A percentile compares a stretch with the other conserved stretches of the same genome.
Evolutionary conservation across 1,284 basidiomycete species (phyloP).

Genomic region (Peniophora sp.): DNA sequence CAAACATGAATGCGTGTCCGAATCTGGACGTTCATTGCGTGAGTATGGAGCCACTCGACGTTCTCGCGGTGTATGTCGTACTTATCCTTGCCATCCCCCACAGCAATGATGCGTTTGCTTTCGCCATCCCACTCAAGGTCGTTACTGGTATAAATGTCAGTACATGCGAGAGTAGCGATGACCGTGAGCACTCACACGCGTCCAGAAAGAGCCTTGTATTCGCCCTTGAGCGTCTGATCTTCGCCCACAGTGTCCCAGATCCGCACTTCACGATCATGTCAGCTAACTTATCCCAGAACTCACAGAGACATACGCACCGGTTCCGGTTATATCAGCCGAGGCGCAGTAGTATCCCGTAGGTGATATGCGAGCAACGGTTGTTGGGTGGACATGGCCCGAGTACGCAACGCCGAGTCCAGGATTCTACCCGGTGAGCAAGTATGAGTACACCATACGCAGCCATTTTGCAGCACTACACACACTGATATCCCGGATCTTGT

Average conservation of each 20-base stretch:
- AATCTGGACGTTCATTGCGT: slow-evolving; percentile 40
- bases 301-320: slow-evolving; percentile 38
- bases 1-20: slow-evolving; percentile 83
- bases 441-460: background rate
- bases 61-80: slow-evolving; percentile 24
- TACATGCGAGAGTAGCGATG: background rate
- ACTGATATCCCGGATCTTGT: slow-evolving; percentile 55
- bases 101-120: slow-evolving; percentile 91
- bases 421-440: slow-evolving; percentile 32
- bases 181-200: slow-evolving; percentile 52
- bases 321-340: slow-evolving; percentile 76
- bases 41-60: background rate
- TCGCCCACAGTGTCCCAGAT: slow-evolving; percentile 93
- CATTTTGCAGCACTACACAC: slow-evolving; percentile 21
- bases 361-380: slow-evolving; percentile 87
- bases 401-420: slow-evolving; percentile 54
- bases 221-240: slow-evolving; percentile 81
- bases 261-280: slow-evolving; percentile 45
- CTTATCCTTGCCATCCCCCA: slow-evolving; percentile 93
- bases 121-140: slow-evolving; percentile 97
- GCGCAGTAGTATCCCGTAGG: slow-evolving; percentile 96
- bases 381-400: slow-evolving; percentile 76
- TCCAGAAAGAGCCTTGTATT: slow-evolving; percentile 79
- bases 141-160: slow-evolving; percentile 41
- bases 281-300: background rate